Evolutionary conservation across 805 yeast genomes (phyloP), one percentile per base, ranked within the genome.

Genomic region (Alloascoidea africana): DNA sequence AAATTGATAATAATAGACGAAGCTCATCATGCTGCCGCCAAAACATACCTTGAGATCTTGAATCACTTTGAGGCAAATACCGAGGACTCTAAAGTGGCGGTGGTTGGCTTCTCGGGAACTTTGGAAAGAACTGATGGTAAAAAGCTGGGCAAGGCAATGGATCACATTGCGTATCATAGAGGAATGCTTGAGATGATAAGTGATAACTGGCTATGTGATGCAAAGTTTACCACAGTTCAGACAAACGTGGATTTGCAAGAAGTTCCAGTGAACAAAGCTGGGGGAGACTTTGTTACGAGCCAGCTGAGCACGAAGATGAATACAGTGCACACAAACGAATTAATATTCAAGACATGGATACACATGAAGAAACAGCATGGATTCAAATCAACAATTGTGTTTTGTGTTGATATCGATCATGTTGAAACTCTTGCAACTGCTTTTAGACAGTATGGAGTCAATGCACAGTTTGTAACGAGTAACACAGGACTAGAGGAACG

Each of bases 91-190:
- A 56, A 57, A 0, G 62, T 77, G 2, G 68, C 73, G 1, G 70
- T 84, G 0, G 61, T 84, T 13, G 96, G 97, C 2, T 84, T 89
- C 46, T 78, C 94, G 11, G 97, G 96, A 0, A 87, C 97, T 0
- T 55, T 87, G 50, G 74, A 73, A 46, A 58, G 97, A 40, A 70
- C 71, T n/a, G 97, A 87, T 53, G 73, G 70, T 3, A 59, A 63
- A 38, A 65, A 76, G 0, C 55, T 89, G 34, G 66, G 70, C 8
- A 48, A 56, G 14, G 71, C 72, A 0, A 73, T 85, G 54, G 89
- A 87, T 46, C 67, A 80, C 40, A 69, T 87, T 17, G 87, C 77
- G 0, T 86, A 65, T 47, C 82, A 82, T 47, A 64, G 77, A 46
- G 73, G 65, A 4, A 62, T 85, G 16, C 49, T 68, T 14, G 73